Evolutionary conservation across 2,329 filamentous ascomycete genomes (phyloP).

Genomic region (Eutypella sp.): DNA sequence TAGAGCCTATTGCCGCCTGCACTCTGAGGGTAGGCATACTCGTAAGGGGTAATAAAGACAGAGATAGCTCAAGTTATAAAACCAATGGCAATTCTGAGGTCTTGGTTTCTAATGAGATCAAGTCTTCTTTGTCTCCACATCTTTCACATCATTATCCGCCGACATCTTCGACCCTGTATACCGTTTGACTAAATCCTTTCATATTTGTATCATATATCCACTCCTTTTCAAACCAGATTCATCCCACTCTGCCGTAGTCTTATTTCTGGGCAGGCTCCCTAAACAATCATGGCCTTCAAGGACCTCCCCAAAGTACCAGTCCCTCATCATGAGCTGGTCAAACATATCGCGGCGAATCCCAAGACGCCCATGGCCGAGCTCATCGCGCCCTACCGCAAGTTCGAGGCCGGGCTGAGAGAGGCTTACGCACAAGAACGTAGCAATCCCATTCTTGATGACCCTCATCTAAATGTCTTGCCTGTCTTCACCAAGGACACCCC

Average conservation of each 20-base stretch:
- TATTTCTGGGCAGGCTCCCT: too few relatives aligned
- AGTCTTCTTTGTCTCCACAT: too few relatives aligned
- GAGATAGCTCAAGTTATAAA: too few relatives aligned
- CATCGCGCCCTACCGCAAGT: conserved; percentile 61
- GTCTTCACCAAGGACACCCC: conserved; percentile 56
- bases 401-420: conserved; percentile 61
- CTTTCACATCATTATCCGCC: too few relatives aligned
- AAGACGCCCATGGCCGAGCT: conserved; percentile 52
- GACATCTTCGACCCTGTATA: too few relatives aligned
- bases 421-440: conserved; percentile 64
- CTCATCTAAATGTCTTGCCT: conserved; percentile 59
- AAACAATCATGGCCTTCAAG: conserved; percentile 29
- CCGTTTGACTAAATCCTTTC: too few relatives aligned
- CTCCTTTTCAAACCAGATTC: too few relatives aligned
- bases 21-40: neutral
- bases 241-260: too few relatives aligned
- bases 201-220: too few relatives aligned
- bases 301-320: conserved; percentile 42
- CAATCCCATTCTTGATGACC: conserved; percentile 52
- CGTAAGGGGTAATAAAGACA: neutral
- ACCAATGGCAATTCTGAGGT: too few relatives aligned
- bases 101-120: too few relatives aligned
- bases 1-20: neutral
- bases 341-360: conserved; percentile 51
- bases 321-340: conserved; percentile 39